Conservation (phyloP, 345 rosid species). For the Gossypium ekmanianum region DNA sequence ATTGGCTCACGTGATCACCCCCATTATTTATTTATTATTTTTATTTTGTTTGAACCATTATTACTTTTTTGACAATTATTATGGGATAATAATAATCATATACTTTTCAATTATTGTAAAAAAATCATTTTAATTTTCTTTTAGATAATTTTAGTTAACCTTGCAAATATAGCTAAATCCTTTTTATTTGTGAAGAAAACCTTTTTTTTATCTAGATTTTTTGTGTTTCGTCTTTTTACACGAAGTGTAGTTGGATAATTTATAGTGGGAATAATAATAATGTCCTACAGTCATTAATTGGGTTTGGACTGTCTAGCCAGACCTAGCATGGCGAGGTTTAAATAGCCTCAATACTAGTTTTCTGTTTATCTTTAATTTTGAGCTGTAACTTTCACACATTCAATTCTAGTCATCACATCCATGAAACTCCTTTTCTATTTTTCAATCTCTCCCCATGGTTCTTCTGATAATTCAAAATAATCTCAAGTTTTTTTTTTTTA, state of each 20-base stretch:
- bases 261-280: not conserved
- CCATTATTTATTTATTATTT: not conserved
- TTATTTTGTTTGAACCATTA: not conserved
- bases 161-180: no score
- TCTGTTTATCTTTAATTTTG: not conserved
- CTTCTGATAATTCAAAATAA: no score
- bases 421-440: not conserved
- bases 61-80: no score
- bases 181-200: not conserved
- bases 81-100: no score
- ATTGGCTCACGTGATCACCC: conserved; percentile 12
- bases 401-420: not conserved
- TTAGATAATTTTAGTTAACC: no score
- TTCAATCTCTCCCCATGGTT: no score
- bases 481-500: no score
- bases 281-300: not conserved
- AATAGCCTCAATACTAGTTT: conserved; percentile 7
- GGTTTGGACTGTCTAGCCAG: not conserved
- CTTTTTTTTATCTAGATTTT: not conserved
- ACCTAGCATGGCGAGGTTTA: not conserved
- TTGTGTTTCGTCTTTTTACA: not conserved
- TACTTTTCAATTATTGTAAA: no score
- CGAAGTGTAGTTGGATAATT: not conserved
- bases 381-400: not conserved
- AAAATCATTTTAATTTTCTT: no score